These are phyloP conservation scores for Perilla frutescens DNA, from an alignment of 257 asterid species.

Conservation along the genomic window DNA sequence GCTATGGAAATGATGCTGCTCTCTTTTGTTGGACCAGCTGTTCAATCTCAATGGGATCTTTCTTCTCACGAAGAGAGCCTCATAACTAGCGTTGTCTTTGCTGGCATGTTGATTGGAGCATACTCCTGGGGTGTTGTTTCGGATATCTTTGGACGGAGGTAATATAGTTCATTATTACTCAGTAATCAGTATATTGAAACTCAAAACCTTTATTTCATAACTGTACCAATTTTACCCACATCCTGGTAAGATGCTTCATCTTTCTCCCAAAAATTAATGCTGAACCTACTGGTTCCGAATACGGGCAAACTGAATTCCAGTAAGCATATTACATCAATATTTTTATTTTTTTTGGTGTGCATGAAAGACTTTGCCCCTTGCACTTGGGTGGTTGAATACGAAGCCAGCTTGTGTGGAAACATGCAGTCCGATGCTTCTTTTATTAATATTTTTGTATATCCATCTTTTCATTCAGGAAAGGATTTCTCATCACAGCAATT, in stretches of 20 bases:
- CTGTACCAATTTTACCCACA: constrained; percentile 12
- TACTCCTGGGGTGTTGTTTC: constrained; percentile 78
- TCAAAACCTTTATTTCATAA: not conserved
- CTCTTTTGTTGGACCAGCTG: constrained; percentile 78
- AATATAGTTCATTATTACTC: constrained; percentile 1
- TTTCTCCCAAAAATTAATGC: too few relatives aligned
- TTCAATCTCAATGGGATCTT: constrained; percentile 72
- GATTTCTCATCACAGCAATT: constrained; percentile 56
- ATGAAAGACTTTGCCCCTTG: not conserved
- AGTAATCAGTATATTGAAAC: not conserved
- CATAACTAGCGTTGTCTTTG: constrained; percentile 66
- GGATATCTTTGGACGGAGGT: constrained; percentile 82
- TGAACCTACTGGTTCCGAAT: not conserved
- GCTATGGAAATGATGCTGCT: constrained; percentile 94
- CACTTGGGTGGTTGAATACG: not conserved
- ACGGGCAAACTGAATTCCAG: not conserved
- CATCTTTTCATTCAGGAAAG: constrained; percentile 56
- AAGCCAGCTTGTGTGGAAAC: constrained; percentile 14
- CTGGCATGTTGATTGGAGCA: constrained; percentile 78
- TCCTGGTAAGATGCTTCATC: not conserved
- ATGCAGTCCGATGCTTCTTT: constrained; percentile 20
- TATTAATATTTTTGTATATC: constrained; percentile 22
- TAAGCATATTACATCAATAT: not conserved
- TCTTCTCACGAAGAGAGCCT: constrained; percentile 76
- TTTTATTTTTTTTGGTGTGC: too few relatives aligned